phyloP scores from a whole-genome alignment of 495 filamentous ascomycete genomes.

The Bombardia bombarda region DNA sequence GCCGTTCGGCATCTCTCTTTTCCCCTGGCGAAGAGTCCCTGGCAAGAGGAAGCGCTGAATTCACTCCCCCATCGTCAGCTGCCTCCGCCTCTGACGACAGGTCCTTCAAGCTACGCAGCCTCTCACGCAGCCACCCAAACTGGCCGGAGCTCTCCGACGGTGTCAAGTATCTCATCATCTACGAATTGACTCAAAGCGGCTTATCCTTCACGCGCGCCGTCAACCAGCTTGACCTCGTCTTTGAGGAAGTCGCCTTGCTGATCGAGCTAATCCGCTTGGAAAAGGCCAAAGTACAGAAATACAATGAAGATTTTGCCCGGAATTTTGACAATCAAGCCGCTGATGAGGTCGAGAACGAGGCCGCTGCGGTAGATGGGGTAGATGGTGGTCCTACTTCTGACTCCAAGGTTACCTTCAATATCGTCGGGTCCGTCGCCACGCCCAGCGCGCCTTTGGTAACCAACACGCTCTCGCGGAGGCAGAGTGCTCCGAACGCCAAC shows the following conservation, averaged over 20 bases:
- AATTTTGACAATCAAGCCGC: too few species aligned
- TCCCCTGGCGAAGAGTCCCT: too few species aligned
- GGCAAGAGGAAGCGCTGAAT: neutral
- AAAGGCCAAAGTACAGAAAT: neutral
- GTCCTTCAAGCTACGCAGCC: neutral
- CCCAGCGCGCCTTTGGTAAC: too few species aligned
- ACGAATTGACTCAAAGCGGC: slow-evolving; percentile 4
- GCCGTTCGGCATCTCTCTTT: too few species aligned
- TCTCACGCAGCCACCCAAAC: neutral
- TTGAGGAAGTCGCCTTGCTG: slow-evolving; percentile 1
- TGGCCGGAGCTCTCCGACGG: slow-evolving; percentile 10
- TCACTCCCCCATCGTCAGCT: neutral
- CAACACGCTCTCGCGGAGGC: too few species aligned
- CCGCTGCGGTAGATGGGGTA: too few species aligned
- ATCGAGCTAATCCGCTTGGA: slow-evolving; percentile 4
- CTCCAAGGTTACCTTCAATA: too few species aligned
- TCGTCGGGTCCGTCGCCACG: too few species aligned
- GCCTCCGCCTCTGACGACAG: neutral
- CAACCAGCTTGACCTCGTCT: neutral
- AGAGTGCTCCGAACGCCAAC: neutral
- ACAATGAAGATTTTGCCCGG: neutral
- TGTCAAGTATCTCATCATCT: slow-evolving; percentile 12
- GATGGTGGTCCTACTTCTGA: too few species aligned
- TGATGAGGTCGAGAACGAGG: too few species aligned
- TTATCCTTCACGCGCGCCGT: slow-evolving; percentile 3